Percentiles rank a stretch among this genome's conserved stretches.
Conservation (phyloP, 2,329 filamentous ascomycete genomes). For the Pyricularia pennisetigena region DNA sequence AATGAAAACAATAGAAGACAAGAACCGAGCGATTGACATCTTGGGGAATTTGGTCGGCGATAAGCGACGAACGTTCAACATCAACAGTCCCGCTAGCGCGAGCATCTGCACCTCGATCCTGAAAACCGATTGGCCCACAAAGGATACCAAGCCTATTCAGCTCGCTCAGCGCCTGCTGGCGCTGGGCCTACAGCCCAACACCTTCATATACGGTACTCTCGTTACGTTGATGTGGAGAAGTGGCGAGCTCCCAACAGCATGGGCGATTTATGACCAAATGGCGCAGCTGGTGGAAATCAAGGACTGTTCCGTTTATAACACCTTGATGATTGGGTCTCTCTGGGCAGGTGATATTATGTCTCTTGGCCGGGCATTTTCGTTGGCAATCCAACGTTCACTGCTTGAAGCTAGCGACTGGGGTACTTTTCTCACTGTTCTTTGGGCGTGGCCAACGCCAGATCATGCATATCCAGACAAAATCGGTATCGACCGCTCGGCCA, state of each 20-base stretch:
- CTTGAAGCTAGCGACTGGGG: constrained; percentile 37
- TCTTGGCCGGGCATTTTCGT: constrained; percentile 43
- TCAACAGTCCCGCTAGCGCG: constrained; percentile 35
- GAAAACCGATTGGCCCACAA: constrained; percentile 23
- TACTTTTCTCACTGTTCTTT: constrained; percentile 43
- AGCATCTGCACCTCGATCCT: constrained; percentile 53
- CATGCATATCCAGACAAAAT: background rate
- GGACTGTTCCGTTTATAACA: constrained; percentile 57
- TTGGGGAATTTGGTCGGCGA: constrained; percentile 23
- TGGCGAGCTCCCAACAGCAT: constrained; percentile 52
- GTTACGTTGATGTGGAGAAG: constrained; percentile 61
- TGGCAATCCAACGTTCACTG: constrained; percentile 36
- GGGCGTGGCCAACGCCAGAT: constrained; percentile 22
- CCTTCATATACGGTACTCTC: constrained; percentile 54
- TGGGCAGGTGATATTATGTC: constrained; percentile 38
- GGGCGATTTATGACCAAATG: constrained; percentile 56
- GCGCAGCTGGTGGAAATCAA: constrained; percentile 47
- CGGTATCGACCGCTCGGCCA: background rate
- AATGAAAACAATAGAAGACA: constrained; percentile 20
- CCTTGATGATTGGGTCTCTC: constrained; percentile 64
- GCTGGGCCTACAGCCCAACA: constrained; percentile 53
- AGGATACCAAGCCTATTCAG: constrained; percentile 28
- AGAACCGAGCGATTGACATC: constrained; percentile 31
- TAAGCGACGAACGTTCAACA: constrained; percentile 12
- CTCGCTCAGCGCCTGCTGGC: constrained; percentile 47